Evolutionary conservation across 2,329 filamentous ascomycete genomes (phyloP).

Genomic region (Penicillium crustosum): DNA sequence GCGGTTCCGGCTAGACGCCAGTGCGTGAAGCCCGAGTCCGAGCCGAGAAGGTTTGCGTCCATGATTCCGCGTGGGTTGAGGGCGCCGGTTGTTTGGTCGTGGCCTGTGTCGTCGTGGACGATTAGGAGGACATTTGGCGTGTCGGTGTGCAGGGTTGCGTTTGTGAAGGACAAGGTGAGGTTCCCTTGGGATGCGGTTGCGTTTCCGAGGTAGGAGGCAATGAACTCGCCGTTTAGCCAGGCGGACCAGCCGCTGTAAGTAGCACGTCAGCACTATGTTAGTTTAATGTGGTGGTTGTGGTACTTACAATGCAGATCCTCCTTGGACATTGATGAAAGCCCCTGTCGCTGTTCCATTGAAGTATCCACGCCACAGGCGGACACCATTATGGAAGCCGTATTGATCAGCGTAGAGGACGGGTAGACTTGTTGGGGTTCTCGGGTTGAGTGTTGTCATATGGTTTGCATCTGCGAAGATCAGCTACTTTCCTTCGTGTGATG

Average conservation of each 20-base stretch:
- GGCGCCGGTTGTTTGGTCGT: conserved; percentile 32
- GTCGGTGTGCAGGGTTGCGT: conserved; percentile 50
- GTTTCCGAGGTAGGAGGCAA: conserved; percentile 56
- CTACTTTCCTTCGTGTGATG: too few species aligned
- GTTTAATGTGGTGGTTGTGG: not conserved
- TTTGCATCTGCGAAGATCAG: conserved; percentile 35
- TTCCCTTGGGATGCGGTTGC: conserved; percentile 24
- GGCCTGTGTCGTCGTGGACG: conserved; percentile 55
- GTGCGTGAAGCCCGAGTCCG: conserved; percentile 50
- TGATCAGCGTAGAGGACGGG: conserved; percentile 51
- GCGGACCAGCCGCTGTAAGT: conserved; percentile 53
- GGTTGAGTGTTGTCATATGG: conserved; percentile 44
- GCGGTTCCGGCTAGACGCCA: conserved; percentile 62
- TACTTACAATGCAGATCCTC: conserved; percentile 52
- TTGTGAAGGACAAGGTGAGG: conserved; percentile 52
- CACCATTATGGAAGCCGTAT: conserved; percentile 48
- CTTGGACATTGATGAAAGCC: conserved; percentile 52
- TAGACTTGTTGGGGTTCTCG: conserved; percentile 44
- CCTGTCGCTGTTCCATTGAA: conserved; percentile 41
- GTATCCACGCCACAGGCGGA: conserved; percentile 48
- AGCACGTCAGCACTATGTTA: not conserved
- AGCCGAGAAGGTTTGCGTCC: conserved; percentile 52
- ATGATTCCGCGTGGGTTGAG: conserved; percentile 34
- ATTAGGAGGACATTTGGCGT: conserved; percentile 59
- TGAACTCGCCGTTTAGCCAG: conserved; percentile 58